Evolutionary conservation across 306 rosid genomes (phyloP).

Genomic region (Trichosanthes truncata): DNA sequence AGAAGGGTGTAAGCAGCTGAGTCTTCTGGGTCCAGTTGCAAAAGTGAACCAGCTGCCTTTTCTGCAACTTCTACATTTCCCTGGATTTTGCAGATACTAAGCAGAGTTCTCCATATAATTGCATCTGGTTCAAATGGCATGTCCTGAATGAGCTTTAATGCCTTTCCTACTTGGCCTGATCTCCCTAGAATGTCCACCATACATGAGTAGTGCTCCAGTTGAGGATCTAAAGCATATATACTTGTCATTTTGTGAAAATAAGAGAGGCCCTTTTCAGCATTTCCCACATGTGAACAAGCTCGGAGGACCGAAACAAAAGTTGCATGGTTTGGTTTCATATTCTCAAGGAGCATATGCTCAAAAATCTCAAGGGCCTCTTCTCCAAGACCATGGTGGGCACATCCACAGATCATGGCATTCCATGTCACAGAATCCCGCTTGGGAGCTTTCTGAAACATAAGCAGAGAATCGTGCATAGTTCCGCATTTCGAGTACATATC

Average conservation of each 20-base stretch:
- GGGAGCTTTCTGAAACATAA: constrained; percentile 66
- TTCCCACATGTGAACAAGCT: constrained; percentile 77
- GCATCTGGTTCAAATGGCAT: constrained; percentile 81
- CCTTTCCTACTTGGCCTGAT: constrained; percentile 57
- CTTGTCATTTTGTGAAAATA: constrained; percentile 52
- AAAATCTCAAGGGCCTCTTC: constrained; percentile 64
- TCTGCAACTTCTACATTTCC: constrained; percentile 76
- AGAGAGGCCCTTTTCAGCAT: constrained; percentile 40
- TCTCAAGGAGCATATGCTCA: constrained; percentile 54
- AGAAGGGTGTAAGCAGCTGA: constrained; percentile 63
- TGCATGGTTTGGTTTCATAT: constrained; percentile 57
- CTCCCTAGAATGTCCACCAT: constrained; percentile 83
- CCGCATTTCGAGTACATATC: constrained; percentile 94
- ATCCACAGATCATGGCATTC: constrained; percentile 90
- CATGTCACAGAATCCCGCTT: constrained; percentile 71
- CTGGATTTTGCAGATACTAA: constrained; percentile 60
- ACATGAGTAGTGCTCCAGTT: constrained; percentile 77
- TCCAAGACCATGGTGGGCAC: constrained; percentile 66
- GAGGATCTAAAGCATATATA: constrained; percentile 54
- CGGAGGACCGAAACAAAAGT: constrained; percentile 80
- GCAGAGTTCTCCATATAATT: constrained; percentile 76
- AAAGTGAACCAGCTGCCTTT: constrained; percentile 39
- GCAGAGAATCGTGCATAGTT: constrained; percentile 53
- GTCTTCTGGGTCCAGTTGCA: constrained; percentile 66
- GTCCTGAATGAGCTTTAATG: constrained; percentile 54